Base-by-base conservation (phyloP, 2,329 filamentous ascomycete species). In the Diplodia seriata region DNA sequence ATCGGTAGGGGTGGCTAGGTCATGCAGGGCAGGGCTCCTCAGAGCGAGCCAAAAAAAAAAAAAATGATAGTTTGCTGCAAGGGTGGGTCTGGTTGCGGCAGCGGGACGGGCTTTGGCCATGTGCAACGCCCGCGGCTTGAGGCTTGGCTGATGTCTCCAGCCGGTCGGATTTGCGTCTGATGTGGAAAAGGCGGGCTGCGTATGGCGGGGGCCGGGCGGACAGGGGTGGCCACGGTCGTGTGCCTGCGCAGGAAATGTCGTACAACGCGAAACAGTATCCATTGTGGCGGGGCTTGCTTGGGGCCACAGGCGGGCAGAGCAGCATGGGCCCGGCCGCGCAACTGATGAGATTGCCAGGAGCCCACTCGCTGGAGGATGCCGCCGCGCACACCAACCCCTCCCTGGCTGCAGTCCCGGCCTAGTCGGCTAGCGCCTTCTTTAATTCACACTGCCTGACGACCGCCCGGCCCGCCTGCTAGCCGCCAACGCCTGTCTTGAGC, bases 91-190 rank as follows among this genome's bases (percentile, higher is more conserved):
- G n/a, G 59, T 36, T 50, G 59, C 59, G 59, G 59, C 59, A 63
- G 57, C 57, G 57, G 57, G 40, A 50, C 57, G 57, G 36, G 57
- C 57, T 49, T 43, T 43, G 29, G 59, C 59, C 59, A 63, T 63
- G 59, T 63, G 59, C 59, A 63, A 63, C 59, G 59, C 59, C 29
- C 59, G 31, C 59, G 59, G 59, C 59, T 36, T 51, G 59, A 38
- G 59, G 59, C 59, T 63, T 63, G 59, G 59, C 59, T 38, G 59
- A 50, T 51, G 59, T 63, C 57, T 61, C 59, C 59, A 63, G 31
- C 43, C 15, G 43, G 47, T 51, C 47, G 59, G 59, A 20, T 63
- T 63, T 63, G 59, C 59, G 50, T 63, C 59, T 63, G 59, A 63
- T 62, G 14, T 63, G 59, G 47, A n/a, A 23, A 51, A 51, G 29